phyloP scores from a whole-genome alignment of 2,329 filamentous ascomycete species.

The Aspergillus ibericus region DNA sequence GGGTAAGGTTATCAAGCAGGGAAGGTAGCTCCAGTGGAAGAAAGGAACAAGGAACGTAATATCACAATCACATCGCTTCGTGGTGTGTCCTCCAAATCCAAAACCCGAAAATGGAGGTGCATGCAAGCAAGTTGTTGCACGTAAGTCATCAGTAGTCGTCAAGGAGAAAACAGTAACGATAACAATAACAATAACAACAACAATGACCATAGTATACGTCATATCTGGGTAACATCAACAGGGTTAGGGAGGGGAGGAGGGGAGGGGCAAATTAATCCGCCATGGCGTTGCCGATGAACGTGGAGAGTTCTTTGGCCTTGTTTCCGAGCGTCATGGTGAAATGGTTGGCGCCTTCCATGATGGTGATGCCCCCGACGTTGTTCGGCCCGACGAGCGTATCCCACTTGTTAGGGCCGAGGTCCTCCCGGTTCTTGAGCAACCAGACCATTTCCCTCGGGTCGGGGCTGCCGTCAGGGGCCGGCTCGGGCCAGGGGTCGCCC shows the following conservation, averaged over 20 bases:
- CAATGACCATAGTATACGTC: neutral
- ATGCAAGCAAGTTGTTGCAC: no score
- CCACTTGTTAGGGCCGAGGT: slow-evolving; percentile 52
- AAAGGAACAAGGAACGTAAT: no score
- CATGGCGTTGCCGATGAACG: slow-evolving; percentile 31
- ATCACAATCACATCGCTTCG: no score
- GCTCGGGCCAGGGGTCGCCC: slow-evolving; percentile 41
- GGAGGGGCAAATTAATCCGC: slow-evolving; percentile 9
- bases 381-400: slow-evolving; percentile 44
- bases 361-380: slow-evolving; percentile 35
- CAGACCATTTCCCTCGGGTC: slow-evolving; percentile 52
- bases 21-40: no score
- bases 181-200: no score
- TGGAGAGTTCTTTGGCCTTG: slow-evolving; percentile 32
- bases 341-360: slow-evolving; percentile 37
- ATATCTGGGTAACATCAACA: neutral
- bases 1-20: no score
- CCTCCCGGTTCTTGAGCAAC: slow-evolving; percentile 49
- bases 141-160: no score
- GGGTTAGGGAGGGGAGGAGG: slow-evolving; percentile 2
- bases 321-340: slow-evolving; percentile 36
- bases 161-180: no score
- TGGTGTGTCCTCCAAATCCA: no score
- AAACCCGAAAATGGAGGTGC: no score
- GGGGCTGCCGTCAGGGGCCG: slow-evolving; percentile 38